Evolutionary conservation across 163 green algal genomes (phyloP), one percentile per base, ranked within the genome.

Genomic region (Scenedesmus sp.): DNA sequence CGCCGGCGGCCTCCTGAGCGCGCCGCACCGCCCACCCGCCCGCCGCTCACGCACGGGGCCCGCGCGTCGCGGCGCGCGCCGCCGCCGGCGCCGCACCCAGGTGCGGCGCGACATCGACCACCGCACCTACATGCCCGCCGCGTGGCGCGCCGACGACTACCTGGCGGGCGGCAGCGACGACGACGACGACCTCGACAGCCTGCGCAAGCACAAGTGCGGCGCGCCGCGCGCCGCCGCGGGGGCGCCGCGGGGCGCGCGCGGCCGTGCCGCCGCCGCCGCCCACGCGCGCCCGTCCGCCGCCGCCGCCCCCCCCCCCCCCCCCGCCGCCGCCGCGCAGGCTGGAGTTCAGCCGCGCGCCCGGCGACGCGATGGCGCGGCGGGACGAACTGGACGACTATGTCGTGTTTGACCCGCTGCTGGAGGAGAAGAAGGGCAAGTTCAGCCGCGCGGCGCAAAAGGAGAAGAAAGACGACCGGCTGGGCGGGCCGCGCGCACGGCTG

Each of bases 381-480:
- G 88, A 94, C n/a, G 87, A 92, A 70, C 65, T 92, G 7, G 91
- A 96, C 39, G 87, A 97, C 73, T 95, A 95, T 53, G 83, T 93
- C 44, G 92, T 97, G 56, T 84, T 86, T 71, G 92, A 96, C 66
- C 92, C 92, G 14, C 83, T 96, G 77, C 86, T 96, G 24, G 92
- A 96, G 73, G 85, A 84, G 42, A 86, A 84, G 13, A 96, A 96
- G 69, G 89, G 87, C 36, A 95, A 94, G 75, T 96, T 94, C 83
- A 94, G 90, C 84, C 87, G 87, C 54, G 79, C 89, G 58, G 72
- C 84, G 65, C 85, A 93, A 58, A 71, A 78, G 15, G 77, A 87
- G 53, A 91, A 92, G 79, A 95, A 95, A 78, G n/a, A 65, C 79
- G 39, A 92, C 77, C 4, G 84, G 93, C 62, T 96, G 91, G 91